Evolutionary conservation across 495 filamentous ascomycete species (phyloP), one percentile per base, ranked within the genome.

Genomic region (Clavariopsis aquatica): DNA sequence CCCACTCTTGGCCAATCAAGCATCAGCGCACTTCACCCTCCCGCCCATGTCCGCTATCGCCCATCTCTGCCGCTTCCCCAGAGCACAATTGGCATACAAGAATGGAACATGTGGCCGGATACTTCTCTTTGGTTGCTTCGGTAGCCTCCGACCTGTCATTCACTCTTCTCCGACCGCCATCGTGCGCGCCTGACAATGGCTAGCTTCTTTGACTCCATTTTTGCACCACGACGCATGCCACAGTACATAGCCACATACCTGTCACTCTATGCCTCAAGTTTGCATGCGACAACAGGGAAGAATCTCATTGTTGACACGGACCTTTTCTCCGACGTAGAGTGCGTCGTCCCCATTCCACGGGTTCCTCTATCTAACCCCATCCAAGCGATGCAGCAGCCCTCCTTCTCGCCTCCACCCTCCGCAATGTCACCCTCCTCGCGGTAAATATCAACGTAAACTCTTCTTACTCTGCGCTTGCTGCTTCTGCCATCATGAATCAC

Each of bases 401-500:
- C 9, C 53, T 64, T n/a, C 61, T 64, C 23, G 61, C 52, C 22
- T 49, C 61, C 15, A 64, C 61, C 1, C 61, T 64, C 20, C 52
- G 41, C 6, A 41, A 57, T 27, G 29, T 43, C 38, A 34, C 77
- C 55, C 70, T 82, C 1, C 72, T 79, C 1, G 80, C 74, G 7
- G 74, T 83, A 28, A 77, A 74, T 47, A 23, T 82, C 63, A 81
- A 81, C 52, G 73, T 75, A 19, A 72, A 75, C 1, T 81, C 79
- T 0, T 64, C 68, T 0, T 81, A 75, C 62, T 77, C 78, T 7
- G 78, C 76, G 6, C 69, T 80, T 1, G 72, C 78, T 4, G 74
- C 70, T 3, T 80, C 75, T 9, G 77, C 72, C 1, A 73, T 82
- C 43, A 64, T 80, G 2, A 74, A 76, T 2, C 75, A 82, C 62